phyloP scores from a whole-genome alignment of 75 land plant species.

The Pseudotsuga menziesii region DNA sequence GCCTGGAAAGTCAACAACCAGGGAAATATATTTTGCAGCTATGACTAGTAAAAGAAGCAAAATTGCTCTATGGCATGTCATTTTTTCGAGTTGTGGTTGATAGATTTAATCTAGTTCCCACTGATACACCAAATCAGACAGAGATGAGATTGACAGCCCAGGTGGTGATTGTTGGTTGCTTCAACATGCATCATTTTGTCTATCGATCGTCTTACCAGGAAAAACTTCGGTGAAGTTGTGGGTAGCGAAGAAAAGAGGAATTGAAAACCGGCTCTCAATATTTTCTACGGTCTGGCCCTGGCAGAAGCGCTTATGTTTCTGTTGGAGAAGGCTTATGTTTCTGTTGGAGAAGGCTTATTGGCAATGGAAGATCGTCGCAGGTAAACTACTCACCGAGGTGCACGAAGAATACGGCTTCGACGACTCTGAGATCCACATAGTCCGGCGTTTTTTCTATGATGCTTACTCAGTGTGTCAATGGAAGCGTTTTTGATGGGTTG shows the following conservation, averaged over 20 bases:
- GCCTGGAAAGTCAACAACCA: no score
- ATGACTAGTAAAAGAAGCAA: no score
- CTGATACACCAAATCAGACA: no score
- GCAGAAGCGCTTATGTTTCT: constrained; percentile 72
- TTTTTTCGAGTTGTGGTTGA: no score
- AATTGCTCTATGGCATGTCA: no score
- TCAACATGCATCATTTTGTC: constrained; percentile 54
- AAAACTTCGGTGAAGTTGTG: constrained; percentile 28
- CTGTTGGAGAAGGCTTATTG: constrained; percentile 80
- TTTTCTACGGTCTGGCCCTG: constrained; percentile 68
- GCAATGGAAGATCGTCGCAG: constrained; percentile 54
- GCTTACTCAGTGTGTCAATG: constrained; percentile 67
- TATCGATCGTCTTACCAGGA: constrained; percentile 37
- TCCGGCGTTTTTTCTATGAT: constrained; percentile 75
- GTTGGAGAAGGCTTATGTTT: no score
- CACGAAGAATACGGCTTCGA: constrained; percentile 41
- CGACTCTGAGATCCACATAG: constrained; percentile 15
- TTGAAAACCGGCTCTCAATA: constrained; percentile 40
- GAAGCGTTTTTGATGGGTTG: constrained; percentile 81
- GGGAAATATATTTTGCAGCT: no score
- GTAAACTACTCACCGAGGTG: constrained; percentile 51
- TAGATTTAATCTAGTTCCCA: no score
- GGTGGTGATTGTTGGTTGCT: constrained; percentile 51
- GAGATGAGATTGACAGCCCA: no score
- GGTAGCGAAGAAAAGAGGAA: constrained; percentile 13